These are phyloP conservation scores for Gossypium herbaceum DNA, from an alignment of 345 rosid genomes.

Conservation along the genomic window DNA sequence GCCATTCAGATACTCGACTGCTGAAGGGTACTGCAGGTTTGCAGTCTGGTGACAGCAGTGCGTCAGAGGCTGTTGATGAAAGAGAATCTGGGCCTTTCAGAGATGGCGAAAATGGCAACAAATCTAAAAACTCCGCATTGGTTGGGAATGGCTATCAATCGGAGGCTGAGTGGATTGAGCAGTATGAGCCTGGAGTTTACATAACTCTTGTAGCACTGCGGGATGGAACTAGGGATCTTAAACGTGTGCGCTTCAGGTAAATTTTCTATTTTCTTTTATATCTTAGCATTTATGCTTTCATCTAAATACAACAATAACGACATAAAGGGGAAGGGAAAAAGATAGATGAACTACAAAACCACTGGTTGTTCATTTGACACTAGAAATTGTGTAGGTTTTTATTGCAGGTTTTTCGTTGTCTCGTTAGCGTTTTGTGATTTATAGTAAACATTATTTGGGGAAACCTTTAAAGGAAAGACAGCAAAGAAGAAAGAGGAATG, in stretches of 20 bases:
- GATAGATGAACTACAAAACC: neutral
- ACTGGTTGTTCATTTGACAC: neutral
- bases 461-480: neutral
- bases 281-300: neutral
- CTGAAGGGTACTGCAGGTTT: slow-evolving; percentile 42
- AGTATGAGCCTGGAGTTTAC: slow-evolving; percentile 89
- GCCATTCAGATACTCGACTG: slow-evolving; percentile 38
- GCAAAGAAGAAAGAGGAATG: neutral
- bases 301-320: neutral
- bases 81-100: slow-evolving; percentile 46
- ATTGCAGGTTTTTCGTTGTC: neutral
- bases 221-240: slow-evolving; percentile 97
- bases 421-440: neutral
- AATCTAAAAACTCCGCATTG: slow-evolving; percentile 45
- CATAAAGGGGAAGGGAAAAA: neutral
- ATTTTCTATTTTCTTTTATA: neutral
- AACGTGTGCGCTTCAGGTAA: slow-evolving; percentile 98
- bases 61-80: slow-evolving; percentile 50
- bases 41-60: slow-evolving; percentile 29
- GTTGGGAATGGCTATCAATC: slow-evolving; percentile 44
- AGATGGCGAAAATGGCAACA: slow-evolving; percentile 44
- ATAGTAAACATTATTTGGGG: neutral
- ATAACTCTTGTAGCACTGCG: slow-evolving; percentile 78
- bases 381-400: neutral
- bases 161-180: slow-evolving; percentile 95